phyloP scores from a whole-genome alignment of 306 rosid genomes.

The Trichosanthes cucumerina region DNA sequence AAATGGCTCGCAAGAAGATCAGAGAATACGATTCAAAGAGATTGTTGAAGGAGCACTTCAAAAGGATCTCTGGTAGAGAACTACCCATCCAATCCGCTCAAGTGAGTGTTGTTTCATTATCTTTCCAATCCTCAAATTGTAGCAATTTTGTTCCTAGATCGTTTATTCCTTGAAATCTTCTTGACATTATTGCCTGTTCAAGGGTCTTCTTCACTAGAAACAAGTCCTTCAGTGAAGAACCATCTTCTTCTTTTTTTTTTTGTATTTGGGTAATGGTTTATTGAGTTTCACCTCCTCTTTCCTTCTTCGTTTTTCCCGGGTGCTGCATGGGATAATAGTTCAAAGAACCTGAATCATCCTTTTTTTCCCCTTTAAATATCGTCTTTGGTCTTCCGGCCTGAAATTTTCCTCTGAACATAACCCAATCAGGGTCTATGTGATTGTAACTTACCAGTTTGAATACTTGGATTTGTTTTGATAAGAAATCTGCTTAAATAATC shows the following conservation, averaged over 20 bases:
- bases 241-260: neutral
- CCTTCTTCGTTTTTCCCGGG: neutral
- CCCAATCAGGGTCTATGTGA: neutral
- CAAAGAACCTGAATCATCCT: neutral
- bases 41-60: conserved; percentile 88
- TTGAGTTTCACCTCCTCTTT: neutral
- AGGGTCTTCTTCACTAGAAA: neutral
- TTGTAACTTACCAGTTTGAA: neutral
- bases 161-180: neutral
- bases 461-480: neutral
- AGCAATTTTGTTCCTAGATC: neutral
- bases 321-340: neutral
- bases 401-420: neutral
- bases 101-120: conserved; percentile 32
- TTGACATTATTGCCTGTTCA: neutral
- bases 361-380: neutral
- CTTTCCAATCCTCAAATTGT: neutral
- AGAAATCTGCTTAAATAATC: neutral
- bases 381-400: neutral
- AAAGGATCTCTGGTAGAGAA: conserved; percentile 70
- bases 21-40: conserved; percentile 99
- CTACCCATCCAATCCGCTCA: conserved; percentile 80
- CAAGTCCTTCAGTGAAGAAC: neutral
- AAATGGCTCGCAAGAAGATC: conserved; percentile 99
- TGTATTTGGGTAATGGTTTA: neutral